Conservation (phyloP, 2,329 filamentous ascomycete genomes). For the Sporothrix humicola region DNA sequence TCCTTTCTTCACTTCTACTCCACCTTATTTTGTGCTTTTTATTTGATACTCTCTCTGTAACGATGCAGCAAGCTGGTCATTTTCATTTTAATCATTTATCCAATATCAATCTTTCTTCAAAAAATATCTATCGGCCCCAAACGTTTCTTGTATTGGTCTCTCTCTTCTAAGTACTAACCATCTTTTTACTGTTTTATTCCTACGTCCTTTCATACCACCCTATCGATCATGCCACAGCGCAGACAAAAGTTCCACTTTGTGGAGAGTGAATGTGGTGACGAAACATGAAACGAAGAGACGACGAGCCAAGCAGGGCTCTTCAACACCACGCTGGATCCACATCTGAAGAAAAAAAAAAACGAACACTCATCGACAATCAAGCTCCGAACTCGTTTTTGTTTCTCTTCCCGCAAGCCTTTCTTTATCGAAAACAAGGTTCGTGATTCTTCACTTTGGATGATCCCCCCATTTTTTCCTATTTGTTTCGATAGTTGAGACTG, state of each 20-base stretch:
- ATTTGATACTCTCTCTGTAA: constrained; percentile 34
- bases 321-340: background rate
- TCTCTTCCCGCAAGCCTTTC: background rate
- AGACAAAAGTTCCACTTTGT: background rate
- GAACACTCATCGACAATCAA: background rate
- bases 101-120: background rate
- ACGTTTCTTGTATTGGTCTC: background rate
- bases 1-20: constrained; percentile 3
- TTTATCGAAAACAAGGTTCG: background rate
- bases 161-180: background rate
- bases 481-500: constrained; percentile 9
- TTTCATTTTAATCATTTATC: constrained; percentile 13
- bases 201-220: background rate
- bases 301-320: background rate
- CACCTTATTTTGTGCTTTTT: constrained; percentile 1
- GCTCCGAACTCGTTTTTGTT: background rate
- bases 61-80: constrained; percentile 12
- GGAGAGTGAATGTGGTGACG: constrained; percentile 17
- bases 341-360: background rate
- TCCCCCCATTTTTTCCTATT: background rate
- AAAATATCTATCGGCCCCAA: background rate
- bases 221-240: background rate
- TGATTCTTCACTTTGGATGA: background rate
- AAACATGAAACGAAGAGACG: constrained; percentile 26
- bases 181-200: background rate